Percentiles rank a stretch among this genome's conserved stretches.
Conservation (phyloP, 192 early-diverging fungal genomes). For the Umbelopsis vinacea region DNA sequence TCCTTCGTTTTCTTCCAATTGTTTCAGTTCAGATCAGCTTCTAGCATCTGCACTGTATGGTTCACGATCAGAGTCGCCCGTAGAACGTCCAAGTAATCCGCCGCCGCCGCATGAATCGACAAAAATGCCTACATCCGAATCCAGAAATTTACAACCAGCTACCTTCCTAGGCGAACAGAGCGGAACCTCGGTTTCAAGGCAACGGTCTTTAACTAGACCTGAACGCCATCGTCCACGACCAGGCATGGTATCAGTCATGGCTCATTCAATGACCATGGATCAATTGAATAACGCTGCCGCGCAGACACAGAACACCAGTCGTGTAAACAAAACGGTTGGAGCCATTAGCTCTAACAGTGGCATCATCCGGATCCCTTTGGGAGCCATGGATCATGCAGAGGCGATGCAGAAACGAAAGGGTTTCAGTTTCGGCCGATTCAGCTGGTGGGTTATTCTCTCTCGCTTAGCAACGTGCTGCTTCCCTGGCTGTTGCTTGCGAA, state of each 20-base stretch:
- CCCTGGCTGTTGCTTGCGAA: constrained; percentile 43
- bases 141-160: not conserved
- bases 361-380: constrained; percentile 16
- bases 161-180: not conserved
- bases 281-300: not conserved
- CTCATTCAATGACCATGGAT: not conserved
- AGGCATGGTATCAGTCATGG: not conserved
- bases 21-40: not conserved
- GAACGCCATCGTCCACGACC: constrained; percentile 4
- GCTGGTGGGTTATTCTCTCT: constrained; percentile 47
- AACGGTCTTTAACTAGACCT: constrained; percentile 9
- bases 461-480: constrained; percentile 51
- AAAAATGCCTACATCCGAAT: not conserved
- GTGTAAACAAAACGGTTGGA: not conserved
- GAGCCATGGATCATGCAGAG: not conserved
- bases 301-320: not conserved
- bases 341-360: constrained; percentile 30
- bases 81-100: constrained; percentile 11
- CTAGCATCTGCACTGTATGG: constrained; percentile 8
- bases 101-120: not conserved
- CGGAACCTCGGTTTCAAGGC: not conserved
- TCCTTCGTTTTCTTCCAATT: constrained; percentile 7
- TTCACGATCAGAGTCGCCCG: not conserved
- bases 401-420: constrained; percentile 30
- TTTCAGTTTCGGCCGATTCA: constrained; percentile 34